A percentile compares a stretch with the other conserved stretches of the same genome.
These are phyloP conservation scores for Globisporangium yorkense DNA, from an alignment of 352 stramenopile genomes.

Conservation along the genomic window DNA sequence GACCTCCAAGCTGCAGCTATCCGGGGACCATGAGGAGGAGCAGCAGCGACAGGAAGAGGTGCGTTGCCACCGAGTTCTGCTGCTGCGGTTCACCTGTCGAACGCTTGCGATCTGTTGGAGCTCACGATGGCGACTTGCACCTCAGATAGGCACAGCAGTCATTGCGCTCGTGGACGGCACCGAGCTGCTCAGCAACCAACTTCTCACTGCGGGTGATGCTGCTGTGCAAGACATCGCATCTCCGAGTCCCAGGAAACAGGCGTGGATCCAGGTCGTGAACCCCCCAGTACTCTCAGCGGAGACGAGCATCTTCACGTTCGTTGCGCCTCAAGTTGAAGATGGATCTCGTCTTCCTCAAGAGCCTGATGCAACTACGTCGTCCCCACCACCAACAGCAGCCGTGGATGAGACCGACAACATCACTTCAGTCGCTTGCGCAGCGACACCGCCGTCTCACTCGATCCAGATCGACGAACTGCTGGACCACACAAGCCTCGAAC, in stretches of 20 bases:
- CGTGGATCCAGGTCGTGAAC: constrained; percentile 32
- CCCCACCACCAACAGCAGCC: not conserved
- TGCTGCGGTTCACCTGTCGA: no score
- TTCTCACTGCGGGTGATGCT: not conserved
- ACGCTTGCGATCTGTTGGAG: no score
- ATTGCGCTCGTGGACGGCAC: constrained; percentile 27
- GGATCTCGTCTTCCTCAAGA: not conserved
- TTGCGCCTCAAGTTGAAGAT: constrained; percentile 2
- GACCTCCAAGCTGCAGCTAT: no score
- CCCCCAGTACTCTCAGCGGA: constrained; percentile 6
- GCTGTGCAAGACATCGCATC: not conserved
- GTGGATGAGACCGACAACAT: not conserved
- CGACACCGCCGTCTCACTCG: not conserved
- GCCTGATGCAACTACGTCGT: not conserved
- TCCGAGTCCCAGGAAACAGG: constrained; percentile 20
- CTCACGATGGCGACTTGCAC: not conserved
- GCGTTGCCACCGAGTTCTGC: no score
- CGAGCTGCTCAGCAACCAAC: constrained; percentile 14
- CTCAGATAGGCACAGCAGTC: constrained; percentile 2
- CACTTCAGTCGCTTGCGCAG: no score
- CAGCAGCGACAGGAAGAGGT: no score
- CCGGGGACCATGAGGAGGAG: no score
- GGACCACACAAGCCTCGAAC: not conserved
- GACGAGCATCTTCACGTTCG: constrained; percentile 54
- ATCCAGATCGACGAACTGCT: constrained; percentile 17